Conservation (phyloP, 768 basidiomycete species). For the Daedaleopsis nitida region DNA sequence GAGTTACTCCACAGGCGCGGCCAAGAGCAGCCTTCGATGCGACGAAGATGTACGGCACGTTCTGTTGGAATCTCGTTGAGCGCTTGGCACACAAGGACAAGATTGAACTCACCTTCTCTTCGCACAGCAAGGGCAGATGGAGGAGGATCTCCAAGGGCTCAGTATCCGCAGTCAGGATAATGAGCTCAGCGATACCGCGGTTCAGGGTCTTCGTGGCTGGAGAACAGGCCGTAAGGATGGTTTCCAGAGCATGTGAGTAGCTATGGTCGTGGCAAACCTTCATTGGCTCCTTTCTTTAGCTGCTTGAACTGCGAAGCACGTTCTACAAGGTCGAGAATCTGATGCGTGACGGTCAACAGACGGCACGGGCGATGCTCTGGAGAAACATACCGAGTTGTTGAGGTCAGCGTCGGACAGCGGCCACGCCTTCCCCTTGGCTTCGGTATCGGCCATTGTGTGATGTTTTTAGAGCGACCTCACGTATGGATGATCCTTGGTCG, state of each 20-base stretch:
- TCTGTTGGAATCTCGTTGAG: constrained; percentile 45
- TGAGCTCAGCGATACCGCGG: constrained; percentile 97
- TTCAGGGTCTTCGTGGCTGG: constrained; percentile 97
- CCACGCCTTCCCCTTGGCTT: constrained; percentile 76
- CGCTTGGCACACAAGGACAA: not conserved
- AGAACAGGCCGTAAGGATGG: not conserved
- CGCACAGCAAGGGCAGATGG: constrained; percentile 95
- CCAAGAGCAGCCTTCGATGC: constrained; percentile 95
- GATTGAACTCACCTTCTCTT: constrained; percentile 78
- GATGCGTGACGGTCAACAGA: constrained; percentile 3
- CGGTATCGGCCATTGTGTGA: constrained; percentile 56
- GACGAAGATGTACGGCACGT: constrained; percentile 95
- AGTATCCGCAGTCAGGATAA: constrained; percentile 94
- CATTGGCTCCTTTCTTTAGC: constrained; percentile 98
- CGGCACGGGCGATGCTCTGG: not conserved
- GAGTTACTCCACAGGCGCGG: constrained; percentile 91
- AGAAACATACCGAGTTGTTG: constrained; percentile 78
- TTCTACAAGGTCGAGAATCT: constrained; percentile 96
- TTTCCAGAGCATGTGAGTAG: not conserved
- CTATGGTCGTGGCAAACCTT: constrained; percentile 56
- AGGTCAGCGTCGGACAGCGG: constrained; percentile 83
- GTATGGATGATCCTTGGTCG: constrained; percentile 84
- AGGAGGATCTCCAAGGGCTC: constrained; percentile 97
- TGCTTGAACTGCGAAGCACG: constrained; percentile 98
- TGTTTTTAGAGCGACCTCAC: constrained; percentile 67